These are phyloP conservation scores for Cladosporium sp. DNA, from an alignment of 2,329 filamentous ascomycete genomes.

Conservation along the genomic window DNA sequence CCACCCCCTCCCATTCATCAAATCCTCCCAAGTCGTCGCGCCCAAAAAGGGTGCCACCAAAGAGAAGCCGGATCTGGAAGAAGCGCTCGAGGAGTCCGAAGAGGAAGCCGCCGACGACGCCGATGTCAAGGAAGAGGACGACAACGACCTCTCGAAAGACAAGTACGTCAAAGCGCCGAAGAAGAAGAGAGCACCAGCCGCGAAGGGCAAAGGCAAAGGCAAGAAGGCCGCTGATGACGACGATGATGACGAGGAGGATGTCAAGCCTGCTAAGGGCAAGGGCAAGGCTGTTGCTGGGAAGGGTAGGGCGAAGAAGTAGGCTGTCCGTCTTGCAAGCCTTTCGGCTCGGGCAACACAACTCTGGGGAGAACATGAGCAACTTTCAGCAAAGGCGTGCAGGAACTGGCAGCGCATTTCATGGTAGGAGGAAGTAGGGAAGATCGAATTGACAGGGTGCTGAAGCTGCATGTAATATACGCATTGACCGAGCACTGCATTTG, in stretches of 20 bases:
- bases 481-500: too few species aligned
- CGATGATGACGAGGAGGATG: constrained; percentile 50
- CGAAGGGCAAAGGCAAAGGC: constrained; percentile 45
- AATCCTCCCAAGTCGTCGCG: constrained; percentile 73
- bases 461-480: too few species aligned
- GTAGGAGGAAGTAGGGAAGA: too few species aligned
- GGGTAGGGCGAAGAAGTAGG: constrained; percentile 10
- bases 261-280: constrained; percentile 40
- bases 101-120: constrained; percentile 49
- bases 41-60: constrained; percentile 66
- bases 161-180: constrained; percentile 95
- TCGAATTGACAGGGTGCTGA: too few species aligned
- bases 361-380: too few species aligned
- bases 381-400: too few species aligned
- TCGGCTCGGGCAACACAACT: too few species aligned
- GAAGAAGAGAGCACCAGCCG: constrained; percentile 52
- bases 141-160: constrained; percentile 84
- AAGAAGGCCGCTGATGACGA: constrained; percentile 61
- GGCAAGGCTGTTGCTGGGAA: constrained; percentile 27
- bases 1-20: constrained; percentile 95
- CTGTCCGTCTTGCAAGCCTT: background rate
- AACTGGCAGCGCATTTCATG: too few species aligned
- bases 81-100: constrained; percentile 88
- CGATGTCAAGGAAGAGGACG: constrained; percentile 57
- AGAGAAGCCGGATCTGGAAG: constrained; percentile 89